Base-by-base conservation (phyloP, 2,329 filamentous ascomycete genomes). In the Aureobasidium sp. region DNA sequence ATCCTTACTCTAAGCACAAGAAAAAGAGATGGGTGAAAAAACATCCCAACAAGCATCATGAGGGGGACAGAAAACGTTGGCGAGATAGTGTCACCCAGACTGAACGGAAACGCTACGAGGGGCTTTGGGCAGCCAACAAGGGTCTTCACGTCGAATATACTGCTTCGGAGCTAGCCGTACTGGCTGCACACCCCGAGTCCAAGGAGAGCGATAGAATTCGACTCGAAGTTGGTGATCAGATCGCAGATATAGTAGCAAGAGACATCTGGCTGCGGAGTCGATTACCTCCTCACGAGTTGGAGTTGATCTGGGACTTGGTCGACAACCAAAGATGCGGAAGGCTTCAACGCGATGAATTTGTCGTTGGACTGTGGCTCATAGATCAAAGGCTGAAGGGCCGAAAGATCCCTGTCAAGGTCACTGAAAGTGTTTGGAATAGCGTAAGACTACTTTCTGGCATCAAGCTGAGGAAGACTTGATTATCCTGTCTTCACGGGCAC, bases 331-430 rank as follows among this genome's bases (percentile, higher is more conserved):
- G 77, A 7, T 70, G 75, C 15, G 87, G 87, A 1, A 77, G 81
- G 66, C 74, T 94, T 60, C 78, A 76, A 62, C 83, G 84, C 68
- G 81, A 87, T 61, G 87, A 91, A 75, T 94, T 94, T 72, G 87
- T 94, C 0, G 89, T 93, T 1, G 90, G 90, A 10, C 81, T 90
- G 77, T 94, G 90, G 89, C 75, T 94, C 53, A 83, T 94, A 39
- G 90, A 94, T 72, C 89, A 92, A 78, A 78, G 88, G 64, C 76
- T 94, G n/a, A 85, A 88, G 66, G 90, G 90, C 1, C 78, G 89
- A 63, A 94, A 94, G 77, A 78, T 93, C 23, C 90, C 90, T 0
- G 77, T 82, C 15, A 84, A 82, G 68, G 87, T 93, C 10, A 82
- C 82, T 57, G 84, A 87, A 55, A 91, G 87, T 69, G 87, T 93